phyloP scores from a whole-genome alignment of 768 basidiomycete genomes.

The Auricularia cornea region DNA sequence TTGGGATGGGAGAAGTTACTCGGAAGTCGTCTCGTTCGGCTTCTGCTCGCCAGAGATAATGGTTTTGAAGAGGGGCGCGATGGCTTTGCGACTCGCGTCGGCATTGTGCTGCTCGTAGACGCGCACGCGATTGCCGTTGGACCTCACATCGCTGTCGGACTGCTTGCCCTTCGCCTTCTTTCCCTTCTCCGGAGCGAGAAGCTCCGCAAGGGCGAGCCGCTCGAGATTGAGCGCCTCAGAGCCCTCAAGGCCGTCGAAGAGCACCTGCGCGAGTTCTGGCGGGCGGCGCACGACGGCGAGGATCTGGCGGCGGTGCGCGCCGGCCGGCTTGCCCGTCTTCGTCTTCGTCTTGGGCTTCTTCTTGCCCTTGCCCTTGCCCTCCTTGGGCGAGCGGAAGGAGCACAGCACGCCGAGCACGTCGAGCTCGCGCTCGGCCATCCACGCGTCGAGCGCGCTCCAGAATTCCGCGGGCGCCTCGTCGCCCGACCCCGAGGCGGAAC shows the following conservation, averaged over 20 bases:
- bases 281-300: constrained; percentile 52
- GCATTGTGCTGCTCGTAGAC: constrained; percentile 63
- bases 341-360: constrained; percentile 7
- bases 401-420: constrained; percentile 75
- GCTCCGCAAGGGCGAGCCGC: background rate
- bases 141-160: constrained; percentile 20
- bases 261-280: constrained; percentile 38
- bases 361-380: constrained; percentile 7
- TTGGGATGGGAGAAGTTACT: background rate
- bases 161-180: constrained; percentile 20
- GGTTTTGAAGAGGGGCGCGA: constrained; percentile 55
- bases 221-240: constrained; percentile 39
- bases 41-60: constrained; percentile 39
- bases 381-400: constrained; percentile 41
- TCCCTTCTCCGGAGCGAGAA: constrained; percentile 26
- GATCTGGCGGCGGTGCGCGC: constrained; percentile 60
- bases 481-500: background rate
- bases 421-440: constrained; percentile 59
- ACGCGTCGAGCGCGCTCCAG: constrained; percentile 34
- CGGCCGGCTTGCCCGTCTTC: background rate
- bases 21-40: background rate
- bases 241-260: constrained; percentile 43
- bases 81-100: constrained; percentile 53
- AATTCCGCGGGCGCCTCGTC: constrained; percentile 29
- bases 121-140: constrained; percentile 22